Conservation (phyloP, 208 protist genomes). For the Leishmania guyanensis region DNA sequence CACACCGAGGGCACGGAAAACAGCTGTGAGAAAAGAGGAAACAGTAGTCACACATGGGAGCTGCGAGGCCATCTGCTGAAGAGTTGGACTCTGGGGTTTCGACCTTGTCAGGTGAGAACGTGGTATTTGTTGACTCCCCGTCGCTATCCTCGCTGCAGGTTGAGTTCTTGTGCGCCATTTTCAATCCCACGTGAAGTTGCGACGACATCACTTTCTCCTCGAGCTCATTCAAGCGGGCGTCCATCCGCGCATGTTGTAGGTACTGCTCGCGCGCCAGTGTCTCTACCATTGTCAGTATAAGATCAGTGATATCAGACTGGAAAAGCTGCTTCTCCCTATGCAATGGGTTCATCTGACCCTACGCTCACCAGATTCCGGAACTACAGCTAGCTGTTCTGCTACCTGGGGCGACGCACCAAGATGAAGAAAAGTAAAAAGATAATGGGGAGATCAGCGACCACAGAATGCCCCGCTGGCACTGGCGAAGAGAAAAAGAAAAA, state of each 20-base stretch:
- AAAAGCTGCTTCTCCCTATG: slow-evolving; percentile 6
- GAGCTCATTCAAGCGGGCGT: slow-evolving; percentile 4
- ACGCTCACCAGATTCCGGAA: neutral
- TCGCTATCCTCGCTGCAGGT: neutral
- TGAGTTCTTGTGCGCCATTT: neutral
- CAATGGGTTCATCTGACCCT: neutral
- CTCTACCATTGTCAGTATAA: slow-evolving; percentile 19
- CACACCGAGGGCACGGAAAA: slow-evolving; percentile 50
- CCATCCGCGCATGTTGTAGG: slow-evolving; percentile 6
- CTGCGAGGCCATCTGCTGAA: neutral
- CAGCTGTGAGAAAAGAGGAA: slow-evolving; percentile 37
- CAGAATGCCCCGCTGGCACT: neutral
- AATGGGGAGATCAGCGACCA: neutral
- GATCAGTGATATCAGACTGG: slow-evolving; percentile 8
- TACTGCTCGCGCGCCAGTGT: slow-evolving; percentile 18
- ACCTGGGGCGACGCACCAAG: neutral
- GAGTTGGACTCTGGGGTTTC: neutral
- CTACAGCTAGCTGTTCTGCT: neutral
- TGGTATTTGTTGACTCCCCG: too few relatives aligned
- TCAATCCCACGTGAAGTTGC: neutral
- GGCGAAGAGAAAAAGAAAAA: neutral
- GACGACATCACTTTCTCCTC: neutral
- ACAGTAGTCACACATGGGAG: slow-evolving; percentile 71
- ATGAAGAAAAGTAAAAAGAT: neutral
- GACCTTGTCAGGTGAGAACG: neutral